Conservation (phyloP, 441 rosid species). For the Bruguiera hainesii region DNA sequence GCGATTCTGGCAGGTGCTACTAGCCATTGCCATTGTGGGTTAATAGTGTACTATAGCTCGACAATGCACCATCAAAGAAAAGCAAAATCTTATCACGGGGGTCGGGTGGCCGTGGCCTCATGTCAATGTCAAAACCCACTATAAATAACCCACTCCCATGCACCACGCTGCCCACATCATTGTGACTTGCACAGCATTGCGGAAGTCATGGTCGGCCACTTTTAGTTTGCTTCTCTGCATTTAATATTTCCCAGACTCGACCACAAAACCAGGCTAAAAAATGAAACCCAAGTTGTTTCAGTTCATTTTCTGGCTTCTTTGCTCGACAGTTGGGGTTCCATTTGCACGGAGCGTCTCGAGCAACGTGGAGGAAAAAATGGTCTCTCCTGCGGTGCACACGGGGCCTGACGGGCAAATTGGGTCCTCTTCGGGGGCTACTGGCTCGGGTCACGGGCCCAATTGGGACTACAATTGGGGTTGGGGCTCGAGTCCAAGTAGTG, state of each 20-base stretch:
- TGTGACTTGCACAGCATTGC: conserved; percentile 4
- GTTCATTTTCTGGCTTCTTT: conserved; percentile 25
- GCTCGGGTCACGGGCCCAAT: conserved; percentile 67
- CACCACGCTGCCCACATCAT: not conserved
- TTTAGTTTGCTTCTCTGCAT: not conserved
- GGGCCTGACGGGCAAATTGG: conserved; percentile 32
- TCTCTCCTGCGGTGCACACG: conserved; percentile 22
- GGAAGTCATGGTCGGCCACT: not conserved
- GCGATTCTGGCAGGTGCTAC: no score
- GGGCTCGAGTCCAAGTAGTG: conserved; percentile 70
- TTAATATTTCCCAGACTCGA: not conserved
- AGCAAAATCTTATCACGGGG: conserved; percentile 10
- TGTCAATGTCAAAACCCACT: conserved; percentile 25
- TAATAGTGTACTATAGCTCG: no score
- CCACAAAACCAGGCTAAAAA: not conserved
- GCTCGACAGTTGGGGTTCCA: conserved; percentile 22
- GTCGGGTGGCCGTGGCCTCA: conserved; percentile 17
- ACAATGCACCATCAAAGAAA: not conserved
- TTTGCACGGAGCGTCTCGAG: conserved; percentile 9
- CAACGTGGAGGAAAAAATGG: conserved; percentile 10
- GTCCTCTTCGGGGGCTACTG: conserved; percentile 42
- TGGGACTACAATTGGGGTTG: conserved; percentile 82
- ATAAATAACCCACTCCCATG: conserved; percentile 25
- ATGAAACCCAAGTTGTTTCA: conserved; percentile 25
- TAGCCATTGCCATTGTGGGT: no score